A percentile compares a stretch with the other conserved stretches of the same genome.
These are phyloP conservation scores for Neurospora sp. DNA, from an alignment of 495 filamentous ascomycete species.

Conservation along the genomic window DNA sequence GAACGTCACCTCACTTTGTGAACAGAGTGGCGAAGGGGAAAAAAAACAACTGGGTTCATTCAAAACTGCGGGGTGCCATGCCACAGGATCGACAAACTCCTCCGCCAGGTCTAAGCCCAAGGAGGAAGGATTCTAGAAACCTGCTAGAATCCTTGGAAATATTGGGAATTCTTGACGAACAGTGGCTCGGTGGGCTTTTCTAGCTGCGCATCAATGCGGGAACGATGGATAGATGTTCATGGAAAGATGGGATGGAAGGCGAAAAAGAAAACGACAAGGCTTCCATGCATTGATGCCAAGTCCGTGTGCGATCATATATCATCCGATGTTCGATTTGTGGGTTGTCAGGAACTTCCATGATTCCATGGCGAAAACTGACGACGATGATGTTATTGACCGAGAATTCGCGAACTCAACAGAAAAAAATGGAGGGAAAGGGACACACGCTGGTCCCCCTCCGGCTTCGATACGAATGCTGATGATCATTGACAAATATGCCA, in stretches of 20 bases:
- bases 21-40: not conserved
- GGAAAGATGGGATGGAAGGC: not conserved
- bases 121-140: not conserved
- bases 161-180: not conserved
- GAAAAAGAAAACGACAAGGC: not conserved
- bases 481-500: not conserved
- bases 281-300: not conserved
- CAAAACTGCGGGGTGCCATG: not conserved
- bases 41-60: not conserved
- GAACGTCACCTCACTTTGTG: not conserved
- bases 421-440: not conserved
- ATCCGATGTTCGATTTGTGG: not conserved
- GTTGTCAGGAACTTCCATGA: not conserved
- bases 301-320: not conserved
- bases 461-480: not conserved
- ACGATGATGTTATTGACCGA: not conserved
- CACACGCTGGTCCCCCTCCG: not conserved
- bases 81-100: not conserved
- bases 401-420: not conserved
- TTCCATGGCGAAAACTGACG: not conserved
- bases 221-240: not conserved
- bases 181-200: not conserved
- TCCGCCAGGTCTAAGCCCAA: not conserved
- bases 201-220: not conserved
- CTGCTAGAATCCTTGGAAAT: not conserved